Conservation (phyloP, 306 rosid genomes). For the Neltuma alba region DNA sequence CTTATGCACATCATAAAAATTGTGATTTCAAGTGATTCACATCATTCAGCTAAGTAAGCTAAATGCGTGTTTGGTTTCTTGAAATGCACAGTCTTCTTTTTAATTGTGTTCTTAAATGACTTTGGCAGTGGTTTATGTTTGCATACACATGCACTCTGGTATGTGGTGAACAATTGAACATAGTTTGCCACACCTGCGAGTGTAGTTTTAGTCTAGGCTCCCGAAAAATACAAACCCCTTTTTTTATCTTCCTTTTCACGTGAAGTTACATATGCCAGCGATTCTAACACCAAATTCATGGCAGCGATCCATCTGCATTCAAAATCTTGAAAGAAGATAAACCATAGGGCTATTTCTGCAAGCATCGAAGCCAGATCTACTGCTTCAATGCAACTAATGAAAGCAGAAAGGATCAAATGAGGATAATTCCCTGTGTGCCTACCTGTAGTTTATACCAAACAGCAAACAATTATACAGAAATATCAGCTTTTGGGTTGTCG, state of each 20-base stretch:
- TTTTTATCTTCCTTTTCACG: neutral
- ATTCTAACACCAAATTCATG: neutral
- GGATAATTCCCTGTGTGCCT: conserved; percentile 7
- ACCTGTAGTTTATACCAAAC: neutral
- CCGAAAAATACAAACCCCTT: neutral
- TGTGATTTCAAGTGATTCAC: neutral
- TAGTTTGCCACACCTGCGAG: neutral
- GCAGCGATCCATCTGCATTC: too few relatives aligned
- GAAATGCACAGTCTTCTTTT: neutral
- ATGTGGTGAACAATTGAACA: neutral
- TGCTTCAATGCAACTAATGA: conserved; percentile 4
- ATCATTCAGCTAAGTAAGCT: too few relatives aligned
- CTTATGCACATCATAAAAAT: neutral
- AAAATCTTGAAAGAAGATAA: neutral
- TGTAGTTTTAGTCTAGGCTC: neutral
- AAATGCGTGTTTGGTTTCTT: neutral
- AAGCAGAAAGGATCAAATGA: conserved; percentile 4
- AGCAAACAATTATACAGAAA: neutral
- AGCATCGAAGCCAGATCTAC: conserved; percentile 2
- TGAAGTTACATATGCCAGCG: neutral
- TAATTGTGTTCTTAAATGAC: neutral
- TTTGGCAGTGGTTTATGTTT: neutral
- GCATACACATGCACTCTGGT: neutral
- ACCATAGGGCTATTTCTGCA: neutral
- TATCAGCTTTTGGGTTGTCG: conserved; percentile 18